Percentiles rank a stretch among this genome's conserved stretches.
These are phyloP conservation scores for Alternaria rosae DNA, from an alignment of 2,329 filamentous ascomycete genomes.

Conservation along the genomic window DNA sequence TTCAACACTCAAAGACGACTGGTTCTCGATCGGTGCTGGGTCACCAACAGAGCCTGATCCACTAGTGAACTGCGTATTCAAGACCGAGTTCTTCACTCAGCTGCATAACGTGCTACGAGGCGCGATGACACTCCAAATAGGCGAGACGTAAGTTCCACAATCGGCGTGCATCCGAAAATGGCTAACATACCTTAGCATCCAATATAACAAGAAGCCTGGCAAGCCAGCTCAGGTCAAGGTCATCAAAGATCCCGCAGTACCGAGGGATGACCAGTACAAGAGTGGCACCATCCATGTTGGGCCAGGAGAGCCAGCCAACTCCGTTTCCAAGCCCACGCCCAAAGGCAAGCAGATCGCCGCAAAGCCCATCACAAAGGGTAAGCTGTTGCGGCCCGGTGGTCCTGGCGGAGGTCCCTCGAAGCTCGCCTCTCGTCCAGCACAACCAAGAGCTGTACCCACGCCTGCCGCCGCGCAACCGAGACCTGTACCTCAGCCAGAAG, in stretches of 20 bases:
- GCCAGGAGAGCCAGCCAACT: slow-evolving; percentile 82
- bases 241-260: slow-evolving; percentile 80
- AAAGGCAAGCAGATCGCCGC: slow-evolving; percentile 85
- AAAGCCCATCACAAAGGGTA: slow-evolving; percentile 90
- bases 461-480: slow-evolving; percentile 50
- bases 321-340: slow-evolving; percentile 82
- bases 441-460: slow-evolving; percentile 44
- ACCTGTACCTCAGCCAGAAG: slow-evolving; percentile 57
- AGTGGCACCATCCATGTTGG: slow-evolving; percentile 88
- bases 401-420: slow-evolving; percentile 82
- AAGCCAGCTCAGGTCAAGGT: slow-evolving; percentile 91
- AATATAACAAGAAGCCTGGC: slow-evolving; percentile 97
- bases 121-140: slow-evolving; percentile 81
- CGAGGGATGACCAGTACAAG: slow-evolving; percentile 86
- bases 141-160: slow-evolving; percentile 63
- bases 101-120: slow-evolving; percentile 81
- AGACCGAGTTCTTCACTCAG: slow-evolving; percentile 96
- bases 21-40: slow-evolving; percentile 93
- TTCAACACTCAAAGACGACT: slow-evolving; percentile 88
- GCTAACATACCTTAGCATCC: slow-evolving; percentile 64
- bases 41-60: slow-evolving; percentile 91
- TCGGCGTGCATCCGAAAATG: background rate
- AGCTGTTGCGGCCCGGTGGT: slow-evolving; percentile 90
- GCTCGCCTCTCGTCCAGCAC: slow-evolving; percentile 61
- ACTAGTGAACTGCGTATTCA: slow-evolving; percentile 91